These are phyloP conservation scores for Hydnum rufescens DNA, from an alignment of 768 basidiomycete species.

Conservation along the genomic window DNA sequence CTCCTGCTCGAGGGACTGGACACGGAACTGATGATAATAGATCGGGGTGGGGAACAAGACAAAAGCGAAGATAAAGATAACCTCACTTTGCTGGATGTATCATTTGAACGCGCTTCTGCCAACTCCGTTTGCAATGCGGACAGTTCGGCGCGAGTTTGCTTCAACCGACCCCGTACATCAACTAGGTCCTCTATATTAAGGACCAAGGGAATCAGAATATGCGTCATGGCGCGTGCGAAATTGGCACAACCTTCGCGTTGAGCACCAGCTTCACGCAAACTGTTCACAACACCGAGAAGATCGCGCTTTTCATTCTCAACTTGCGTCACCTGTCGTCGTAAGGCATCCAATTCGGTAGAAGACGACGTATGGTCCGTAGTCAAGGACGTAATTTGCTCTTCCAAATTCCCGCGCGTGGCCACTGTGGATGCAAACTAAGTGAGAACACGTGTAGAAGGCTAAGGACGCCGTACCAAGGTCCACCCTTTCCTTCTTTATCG, in stretches of 20 bases:
- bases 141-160: constrained; percentile 56
- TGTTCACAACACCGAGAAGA: constrained; percentile 61
- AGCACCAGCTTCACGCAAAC: constrained; percentile 53
- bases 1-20: constrained; percentile 69
- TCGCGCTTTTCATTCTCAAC: constrained; percentile 82
- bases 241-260: constrained; percentile 40
- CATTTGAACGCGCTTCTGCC: constrained; percentile 51
- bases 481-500: constrained; percentile 41
- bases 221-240: constrained; percentile 3
- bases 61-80: not conserved
- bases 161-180: constrained; percentile 43
- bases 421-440: constrained; percentile 17
- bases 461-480: constrained; percentile 31
- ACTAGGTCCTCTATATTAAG: constrained; percentile 44
- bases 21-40: constrained; percentile 42
- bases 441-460: not conserved
- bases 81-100: constrained; percentile 55
- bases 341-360: constrained; percentile 35
- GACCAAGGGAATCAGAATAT: constrained; percentile 6
- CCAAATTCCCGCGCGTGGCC: constrained; percentile 27
- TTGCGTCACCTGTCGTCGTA: constrained; percentile 47
- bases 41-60: not conserved
- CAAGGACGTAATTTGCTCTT: constrained; percentile 36
- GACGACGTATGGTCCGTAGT: constrained; percentile 41
- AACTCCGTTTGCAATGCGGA: constrained; percentile 45